Percentiles rank a stretch among this genome's conserved stretches.
Evolutionary conservation across 106 monocot species (phyloP).

Genomic region (Dendrobium huoshanense): DNA sequence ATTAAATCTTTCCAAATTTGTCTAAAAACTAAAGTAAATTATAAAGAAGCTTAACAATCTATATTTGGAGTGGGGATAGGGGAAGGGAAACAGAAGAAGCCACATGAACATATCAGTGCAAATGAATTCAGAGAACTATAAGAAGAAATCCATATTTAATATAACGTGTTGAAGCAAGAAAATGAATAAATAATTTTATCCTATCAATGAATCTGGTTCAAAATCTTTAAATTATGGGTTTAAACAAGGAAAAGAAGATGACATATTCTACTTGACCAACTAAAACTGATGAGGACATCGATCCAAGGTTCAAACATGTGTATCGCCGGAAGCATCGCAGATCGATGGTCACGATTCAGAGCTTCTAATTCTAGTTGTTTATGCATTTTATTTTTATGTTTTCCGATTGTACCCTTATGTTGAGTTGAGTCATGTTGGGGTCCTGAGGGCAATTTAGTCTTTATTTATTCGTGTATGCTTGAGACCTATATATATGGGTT

Average conservation of each 20-base stretch:
- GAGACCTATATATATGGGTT: no score
- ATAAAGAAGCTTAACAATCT: background rate
- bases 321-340: no score
- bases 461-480: no score
- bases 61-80: background rate
- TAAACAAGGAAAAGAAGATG: background rate
- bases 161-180: background rate
- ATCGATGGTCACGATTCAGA: no score
- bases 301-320: no score
- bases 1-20: background rate
- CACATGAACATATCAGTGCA: background rate
- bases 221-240: background rate
- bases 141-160: background rate
- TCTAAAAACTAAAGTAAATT: background rate
- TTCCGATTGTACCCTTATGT: no score
- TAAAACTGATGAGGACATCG: no score
- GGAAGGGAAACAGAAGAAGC: background rate
- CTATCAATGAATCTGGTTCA: background rate
- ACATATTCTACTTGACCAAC: background rate
- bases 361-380: no score
- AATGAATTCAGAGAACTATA: background rate
- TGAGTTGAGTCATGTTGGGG: no score
- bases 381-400: no score
- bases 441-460: no score
- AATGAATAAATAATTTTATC: background rate